phyloP scores from a whole-genome alignment of 805 yeast species.

The Sungouiozyma ichnusensis region DNA sequence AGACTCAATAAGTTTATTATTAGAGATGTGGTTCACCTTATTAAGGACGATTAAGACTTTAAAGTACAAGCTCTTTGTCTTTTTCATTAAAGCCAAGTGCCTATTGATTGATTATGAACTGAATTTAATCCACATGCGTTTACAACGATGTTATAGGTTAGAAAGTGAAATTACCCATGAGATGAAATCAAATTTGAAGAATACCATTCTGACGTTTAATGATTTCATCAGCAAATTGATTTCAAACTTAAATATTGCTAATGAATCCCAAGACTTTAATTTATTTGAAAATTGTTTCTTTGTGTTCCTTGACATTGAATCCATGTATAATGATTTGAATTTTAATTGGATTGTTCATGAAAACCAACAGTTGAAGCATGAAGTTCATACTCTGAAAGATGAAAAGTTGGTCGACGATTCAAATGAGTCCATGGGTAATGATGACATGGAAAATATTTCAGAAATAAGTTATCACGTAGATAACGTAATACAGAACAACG shows the following conservation, averaged over 20 bases:
- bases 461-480: slow-evolving; percentile 5
- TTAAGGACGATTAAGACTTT: slow-evolving; percentile 9
- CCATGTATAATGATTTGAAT: slow-evolving; percentile 55
- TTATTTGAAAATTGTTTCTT: slow-evolving; percentile 58
- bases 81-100: slow-evolving; percentile 56
- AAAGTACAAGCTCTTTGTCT: slow-evolving; percentile 40
- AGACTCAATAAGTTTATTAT: slow-evolving; percentile 32
- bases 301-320: slow-evolving; percentile 58
- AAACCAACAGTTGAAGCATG: slow-evolving; percentile 9
- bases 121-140: slow-evolving; percentile 30
- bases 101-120: slow-evolving; percentile 56
- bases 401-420: background rate
- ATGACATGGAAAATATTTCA: slow-evolving; percentile 2
- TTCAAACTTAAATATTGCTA: slow-evolving; percentile 46
- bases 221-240: slow-evolving; percentile 48
- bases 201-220: slow-evolving; percentile 42
- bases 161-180: slow-evolving; percentile 9
- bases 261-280: slow-evolving; percentile 42
- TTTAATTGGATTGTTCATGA: slow-evolving; percentile 28
- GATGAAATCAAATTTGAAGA: slow-evolving; percentile 29
- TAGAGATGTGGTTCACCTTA: slow-evolving; percentile 20
- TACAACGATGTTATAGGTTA: slow-evolving; percentile 5
- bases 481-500: slow-evolving; percentile 2
- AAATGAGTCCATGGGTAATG: background rate
- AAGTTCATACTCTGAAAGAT: background rate